Evolutionary conservation across 305 asterid genomes (phyloP), one percentile per base, ranked within the genome.

Genomic region (Lippia alba): DNA sequence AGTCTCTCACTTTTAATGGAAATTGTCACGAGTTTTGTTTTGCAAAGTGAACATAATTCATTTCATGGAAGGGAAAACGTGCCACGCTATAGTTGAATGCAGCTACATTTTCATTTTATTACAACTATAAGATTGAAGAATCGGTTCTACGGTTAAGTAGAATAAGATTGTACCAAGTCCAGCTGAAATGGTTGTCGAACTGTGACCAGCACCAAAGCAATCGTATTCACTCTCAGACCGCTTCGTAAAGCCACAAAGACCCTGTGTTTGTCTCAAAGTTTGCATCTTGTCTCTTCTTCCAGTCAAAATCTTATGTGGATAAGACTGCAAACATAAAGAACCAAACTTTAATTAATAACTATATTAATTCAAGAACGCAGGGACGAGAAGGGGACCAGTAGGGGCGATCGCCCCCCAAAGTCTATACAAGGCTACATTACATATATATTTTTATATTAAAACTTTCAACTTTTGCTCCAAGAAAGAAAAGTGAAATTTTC

Each of bases 131-230:
- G 6, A 45, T 34, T 10, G 5, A 34, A 58, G 0, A 16, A 32
- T 12, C 16, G 16, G 30, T 56, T 61, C 74, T 36, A 46, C 56
- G 39, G 39, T 44, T 16, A 50, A 20, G n/a, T 14, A n/a, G 62
- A 33, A 61, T 15, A 11, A 11, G 69, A 44, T 17, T 36, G 36
- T 76, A 91, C 99, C 99, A 74, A 94, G 67, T 69, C 96, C 97
- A 34, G 99, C 99, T n/a, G 99, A 94, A 76, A 94, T 94, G 33
- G 93, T 94, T 66, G 99, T 94, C 12, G 99, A 94, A 76, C 99
- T 94, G 71, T 94, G 99, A 34, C 99, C 97, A 14, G 99, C 70
- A 6, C 99, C 97, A 66, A 94, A 94, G 83, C 97, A 88, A 78
- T 94, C 99, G 24, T 94, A 85, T 33, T 88, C 96, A 36, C 99